phyloP scores from a whole-genome alignment of 495 filamentous ascomycete species.

The Pyrenopolyporus hunteri region DNA sequence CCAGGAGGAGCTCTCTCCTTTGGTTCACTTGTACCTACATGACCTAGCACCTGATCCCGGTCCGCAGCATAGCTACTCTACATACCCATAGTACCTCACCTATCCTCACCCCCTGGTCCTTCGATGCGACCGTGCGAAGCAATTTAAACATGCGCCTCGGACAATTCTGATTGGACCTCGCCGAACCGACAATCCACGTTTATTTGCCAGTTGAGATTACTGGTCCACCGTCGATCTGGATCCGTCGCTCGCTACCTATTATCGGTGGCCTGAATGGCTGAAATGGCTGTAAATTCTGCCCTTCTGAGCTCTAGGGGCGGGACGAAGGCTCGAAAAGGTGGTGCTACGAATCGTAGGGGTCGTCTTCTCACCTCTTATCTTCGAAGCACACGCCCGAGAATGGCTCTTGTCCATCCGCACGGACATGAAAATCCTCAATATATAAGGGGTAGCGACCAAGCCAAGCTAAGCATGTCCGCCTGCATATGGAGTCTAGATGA shows the following conservation, averaged over 20 bases:
- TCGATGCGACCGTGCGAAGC: conserved; percentile 29
- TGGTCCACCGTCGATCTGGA: conserved; percentile 37
- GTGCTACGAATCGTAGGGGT: background rate
- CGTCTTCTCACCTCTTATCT: conserved; percentile 10
- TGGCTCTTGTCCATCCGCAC: conserved; percentile 8
- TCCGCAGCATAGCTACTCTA: conserved; percentile 2
- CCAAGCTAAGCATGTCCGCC: background rate
- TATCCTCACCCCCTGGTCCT: conserved; percentile 7
- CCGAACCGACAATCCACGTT: conserved; percentile 30
- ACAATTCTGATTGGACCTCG: conserved; percentile 25
- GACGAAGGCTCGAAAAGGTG: background rate
- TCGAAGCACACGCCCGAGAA: background rate
- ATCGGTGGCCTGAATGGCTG: background rate
- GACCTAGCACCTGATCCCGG: conserved; percentile 22
- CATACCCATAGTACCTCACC: conserved; percentile 3
- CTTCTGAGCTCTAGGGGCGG: conserved; percentile 5
- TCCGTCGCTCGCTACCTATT: conserved; percentile 12
- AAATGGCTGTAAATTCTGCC: conserved; percentile 11
- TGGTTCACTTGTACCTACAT: background rate
- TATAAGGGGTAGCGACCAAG: background rate
- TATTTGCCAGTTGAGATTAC: conserved; percentile 40
- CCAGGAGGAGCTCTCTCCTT: conserved; percentile 17
- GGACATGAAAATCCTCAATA: background rate
- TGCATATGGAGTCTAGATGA: no score
- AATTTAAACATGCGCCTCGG: conserved; percentile 35